Evolutionary conservation across 768 basidiomycete species (phyloP).

Genomic region (Tricholoma bakamatsutake): DNA sequence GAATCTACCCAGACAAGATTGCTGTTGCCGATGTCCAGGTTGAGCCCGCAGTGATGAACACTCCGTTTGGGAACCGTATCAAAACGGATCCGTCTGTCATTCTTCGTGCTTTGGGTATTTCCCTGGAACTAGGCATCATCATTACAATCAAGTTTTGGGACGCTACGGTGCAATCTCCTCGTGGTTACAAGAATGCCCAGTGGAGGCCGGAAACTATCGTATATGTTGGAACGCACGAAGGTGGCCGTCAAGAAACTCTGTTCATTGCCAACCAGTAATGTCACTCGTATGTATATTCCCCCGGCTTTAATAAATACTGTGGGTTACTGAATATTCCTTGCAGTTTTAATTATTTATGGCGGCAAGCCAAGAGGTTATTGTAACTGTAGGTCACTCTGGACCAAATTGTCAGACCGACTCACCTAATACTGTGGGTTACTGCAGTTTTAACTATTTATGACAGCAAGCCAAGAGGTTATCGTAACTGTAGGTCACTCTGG

Average conservation of each 20-base stretch:
- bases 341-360: neutral
- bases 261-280: neutral
- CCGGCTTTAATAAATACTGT: too few relatives aligned
- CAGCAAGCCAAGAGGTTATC: too few relatives aligned
- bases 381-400: too few relatives aligned
- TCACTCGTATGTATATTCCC: neutral
- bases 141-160: conserved; percentile 27
- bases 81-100: conserved; percentile 28
- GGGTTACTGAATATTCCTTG: neutral
- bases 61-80: conserved; percentile 26
- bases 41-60: conserved; percentile 26
- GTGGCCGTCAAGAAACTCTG: conserved; percentile 10
- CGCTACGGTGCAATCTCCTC: conserved; percentile 5
- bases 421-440: too few relatives aligned
- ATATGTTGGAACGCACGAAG: conserved; percentile 9
- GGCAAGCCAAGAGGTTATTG: too few relatives aligned
- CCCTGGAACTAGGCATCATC: conserved; percentile 31
- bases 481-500: too few relatives aligned
- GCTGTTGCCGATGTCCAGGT: conserved; percentile 34
- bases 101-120: conserved; percentile 32
- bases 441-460: too few relatives aligned
- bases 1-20: conserved; percentile 15
- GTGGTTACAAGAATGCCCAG: neutral
- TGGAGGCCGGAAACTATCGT: conserved; percentile 8
- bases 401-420: too few relatives aligned